phyloP scores from a whole-genome alignment of 129 eudicot species.

The Silybum marianum region DNA sequence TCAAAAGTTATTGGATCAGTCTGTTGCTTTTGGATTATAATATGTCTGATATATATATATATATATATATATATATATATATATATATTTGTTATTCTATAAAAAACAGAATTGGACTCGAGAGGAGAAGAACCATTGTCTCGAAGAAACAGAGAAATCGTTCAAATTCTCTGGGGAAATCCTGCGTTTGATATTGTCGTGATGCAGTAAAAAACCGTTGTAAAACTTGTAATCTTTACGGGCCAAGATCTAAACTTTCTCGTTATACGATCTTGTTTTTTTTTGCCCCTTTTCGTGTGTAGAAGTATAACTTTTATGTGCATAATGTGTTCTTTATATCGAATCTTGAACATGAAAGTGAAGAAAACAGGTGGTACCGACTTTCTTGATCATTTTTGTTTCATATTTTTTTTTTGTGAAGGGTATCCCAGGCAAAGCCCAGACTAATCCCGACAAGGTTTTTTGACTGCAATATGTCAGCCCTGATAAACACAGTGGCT shows the following conservation, averaged over 20 bases:
- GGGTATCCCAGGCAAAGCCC: too few relatives aligned
- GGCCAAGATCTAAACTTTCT: conserved; percentile 15
- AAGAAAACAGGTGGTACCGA: conserved; percentile 3
- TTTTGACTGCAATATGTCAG: too few relatives aligned
- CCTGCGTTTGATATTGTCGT: conserved; percentile 74
- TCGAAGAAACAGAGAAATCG: conserved; percentile 96
- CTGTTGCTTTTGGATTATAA: not conserved
- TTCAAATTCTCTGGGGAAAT: conserved; percentile 79
- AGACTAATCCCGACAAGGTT: too few relatives aligned
- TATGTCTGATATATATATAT: conserved; percentile 15
- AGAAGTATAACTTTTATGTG: conserved; percentile 9
- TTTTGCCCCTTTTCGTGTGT: conserved; percentile 4
- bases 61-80: too few relatives aligned
- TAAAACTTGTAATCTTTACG: conserved; percentile 3
- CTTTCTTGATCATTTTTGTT: not conserved
- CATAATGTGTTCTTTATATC: conserved; percentile 14
- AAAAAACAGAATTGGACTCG: conserved; percentile 75
- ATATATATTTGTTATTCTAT: conserved; percentile 17
- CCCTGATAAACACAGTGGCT: too few relatives aligned
- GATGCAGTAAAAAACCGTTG: conserved; percentile 14
- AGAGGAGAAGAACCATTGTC: conserved; percentile 95
- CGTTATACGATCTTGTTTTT: conserved; percentile 9
- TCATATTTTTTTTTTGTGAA: not conserved
- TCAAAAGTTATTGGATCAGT: not conserved
- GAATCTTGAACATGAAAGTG: conserved; percentile 10